Evolutionary conservation across 2,329 filamentous ascomycete species (phyloP), one percentile per base, ranked within the genome.

Genomic region (Dothideomycetes sp.): DNA sequence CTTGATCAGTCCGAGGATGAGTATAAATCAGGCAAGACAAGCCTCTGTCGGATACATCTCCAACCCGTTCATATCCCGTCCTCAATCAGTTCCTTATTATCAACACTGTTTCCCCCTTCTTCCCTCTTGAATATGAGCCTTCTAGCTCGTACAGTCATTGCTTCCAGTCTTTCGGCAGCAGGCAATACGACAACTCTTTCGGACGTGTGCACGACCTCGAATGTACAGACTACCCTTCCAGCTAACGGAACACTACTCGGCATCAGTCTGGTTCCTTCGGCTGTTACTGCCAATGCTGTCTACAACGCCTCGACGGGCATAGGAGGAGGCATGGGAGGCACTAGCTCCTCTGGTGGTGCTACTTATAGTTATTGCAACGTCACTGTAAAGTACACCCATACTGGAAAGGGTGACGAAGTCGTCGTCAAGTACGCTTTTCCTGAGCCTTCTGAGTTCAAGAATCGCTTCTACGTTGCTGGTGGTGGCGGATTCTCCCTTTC

Each of bases 361-460:
- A 56, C 45, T 9, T 59, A 57, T 47, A 43, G 46, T 32, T 46
- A 46, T 29, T 43, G 44, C 22, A 45, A 45, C 18, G 34, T 43
- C 11, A 42, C 44, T 5, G 29, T 45, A 6, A 57, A 59, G 25
- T 70, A 68, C 47, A 59, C 60, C 4, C 66, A 69, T 37, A 55
- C 58, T 17, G 66, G 64, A 22, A 54, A 46, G n/a, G 35, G 49
- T 10, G 51, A 55, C 38, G 41, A 48, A 4, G 62, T 68, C 0
- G 49, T 57, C 27, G 48, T 67, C 4, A 52, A 55, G 29, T 64
- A 63, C 48, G 66, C 60, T 55, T 55, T 68, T 12, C 67, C 67
- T 1, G 46, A 59, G 4, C 66, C 66, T 0, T 51, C 51, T 3
- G 54, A 55, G 16, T 70, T 68, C 49, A 51, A 67, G 46, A 68